phyloP scores from a whole-genome alignment of 495 filamentous ascomycete species.

The Hypoxylon perforatum region DNA sequence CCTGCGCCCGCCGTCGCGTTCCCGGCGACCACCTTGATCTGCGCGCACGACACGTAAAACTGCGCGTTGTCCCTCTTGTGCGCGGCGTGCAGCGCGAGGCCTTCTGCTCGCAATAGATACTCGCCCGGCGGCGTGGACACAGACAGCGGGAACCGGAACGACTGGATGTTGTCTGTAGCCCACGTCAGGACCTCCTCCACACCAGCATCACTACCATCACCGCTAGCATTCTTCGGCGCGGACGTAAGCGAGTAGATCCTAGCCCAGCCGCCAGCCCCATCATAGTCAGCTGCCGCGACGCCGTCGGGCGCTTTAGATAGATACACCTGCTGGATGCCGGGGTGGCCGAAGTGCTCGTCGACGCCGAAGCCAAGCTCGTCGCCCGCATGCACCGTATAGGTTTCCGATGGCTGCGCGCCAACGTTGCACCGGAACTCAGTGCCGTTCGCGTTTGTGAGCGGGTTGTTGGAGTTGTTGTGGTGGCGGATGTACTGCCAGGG shows the following conservation, averaged over 20 bases:
- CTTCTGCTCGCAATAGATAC: slow-evolving; percentile 71
- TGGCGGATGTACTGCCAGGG: slow-evolving; percentile 29
- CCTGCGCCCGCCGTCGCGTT: not conserved
- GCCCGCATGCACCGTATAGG: slow-evolving; percentile 40
- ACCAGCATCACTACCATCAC: no score
- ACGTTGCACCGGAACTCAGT: slow-evolving; percentile 52
- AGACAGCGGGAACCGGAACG: slow-evolving; percentile 50
- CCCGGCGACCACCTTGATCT: slow-evolving; percentile 59
- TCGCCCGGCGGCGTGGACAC: slow-evolving; percentile 57
- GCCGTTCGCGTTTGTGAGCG: slow-evolving; percentile 45
- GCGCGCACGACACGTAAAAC: slow-evolving; percentile 71
- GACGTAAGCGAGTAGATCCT: slow-evolving; percentile 40
- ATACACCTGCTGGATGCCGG: slow-evolving; percentile 42
- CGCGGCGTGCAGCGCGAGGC: slow-evolving; percentile 70
- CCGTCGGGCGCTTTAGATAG: slow-evolving; percentile 48
- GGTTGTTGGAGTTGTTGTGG: slow-evolving; percentile 24
- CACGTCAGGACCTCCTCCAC: slow-evolving; percentile 6
- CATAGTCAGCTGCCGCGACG: slow-evolving; percentile 44
- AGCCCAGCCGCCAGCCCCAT: slow-evolving; percentile 38
- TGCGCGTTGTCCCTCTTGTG: slow-evolving; percentile 62
- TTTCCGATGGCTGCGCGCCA: slow-evolving; percentile 16
- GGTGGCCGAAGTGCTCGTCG: slow-evolving; percentile 45
- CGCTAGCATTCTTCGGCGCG: slow-evolving; percentile 9
- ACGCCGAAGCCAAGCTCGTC: slow-evolving; percentile 46
- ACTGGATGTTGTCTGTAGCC: slow-evolving; percentile 24